phyloP scores from a whole-genome alignment of 1,284 basidiomycete species.

The Cystobasidium pallidum region DNA sequence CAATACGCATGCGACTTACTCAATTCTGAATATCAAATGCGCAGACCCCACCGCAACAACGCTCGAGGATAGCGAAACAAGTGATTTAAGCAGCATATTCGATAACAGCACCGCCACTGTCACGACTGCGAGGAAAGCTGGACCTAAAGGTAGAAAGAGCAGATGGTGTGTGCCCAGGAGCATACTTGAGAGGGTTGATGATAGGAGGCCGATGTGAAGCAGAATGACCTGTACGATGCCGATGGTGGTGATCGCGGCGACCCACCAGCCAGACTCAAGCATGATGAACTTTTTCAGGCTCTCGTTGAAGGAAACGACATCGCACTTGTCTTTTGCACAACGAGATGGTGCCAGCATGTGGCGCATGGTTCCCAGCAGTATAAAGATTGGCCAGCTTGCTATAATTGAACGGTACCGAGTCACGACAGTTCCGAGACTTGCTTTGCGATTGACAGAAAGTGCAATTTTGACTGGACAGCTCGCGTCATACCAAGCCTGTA shows the following conservation, averaged over 20 bases:
- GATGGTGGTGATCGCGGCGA: background rate
- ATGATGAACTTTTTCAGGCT: background rate
- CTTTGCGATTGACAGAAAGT: constrained; percentile 47
- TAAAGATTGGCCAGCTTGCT: constrained; percentile 49
- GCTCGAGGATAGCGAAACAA: constrained; percentile 65
- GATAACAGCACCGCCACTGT: constrained; percentile 18
- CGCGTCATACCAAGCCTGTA: constrained; percentile 52
- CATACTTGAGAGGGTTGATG: constrained; percentile 1
- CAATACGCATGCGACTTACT: background rate
- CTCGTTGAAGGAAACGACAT: background rate
- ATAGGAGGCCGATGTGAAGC: background rate
- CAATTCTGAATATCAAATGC: background rate
- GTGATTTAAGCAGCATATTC: constrained; percentile 60
- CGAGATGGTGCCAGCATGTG: constrained; percentile 40
- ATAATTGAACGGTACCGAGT: constrained; percentile 50
- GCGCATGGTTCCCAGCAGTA: constrained; percentile 47
- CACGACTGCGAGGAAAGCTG: constrained; percentile 44
- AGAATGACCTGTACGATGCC: background rate
- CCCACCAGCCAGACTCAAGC: background rate
- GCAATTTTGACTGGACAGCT: constrained; percentile 44
- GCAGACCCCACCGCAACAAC: constrained; percentile 59
- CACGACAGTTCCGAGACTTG: constrained; percentile 46
- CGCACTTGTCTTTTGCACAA: background rate
- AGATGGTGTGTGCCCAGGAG: constrained; percentile 48
- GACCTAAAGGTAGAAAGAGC: constrained; percentile 43